phyloP scores from a whole-genome alignment of 2,329 filamentous ascomycete genomes.

The Proliferodiscus dingleyae region DNA sequence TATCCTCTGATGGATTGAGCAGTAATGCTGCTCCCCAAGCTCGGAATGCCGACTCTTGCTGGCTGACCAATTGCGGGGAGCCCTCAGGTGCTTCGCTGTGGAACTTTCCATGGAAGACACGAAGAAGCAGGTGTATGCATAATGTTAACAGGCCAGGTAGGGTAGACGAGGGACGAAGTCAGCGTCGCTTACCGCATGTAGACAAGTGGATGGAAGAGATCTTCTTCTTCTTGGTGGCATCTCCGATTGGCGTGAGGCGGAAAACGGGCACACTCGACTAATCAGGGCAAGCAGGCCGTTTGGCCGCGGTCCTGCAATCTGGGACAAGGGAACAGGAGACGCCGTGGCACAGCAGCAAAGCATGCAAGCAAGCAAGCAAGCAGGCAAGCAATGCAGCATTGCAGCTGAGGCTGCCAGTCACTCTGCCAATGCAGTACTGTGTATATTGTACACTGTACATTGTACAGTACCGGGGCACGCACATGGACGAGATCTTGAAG shows the following conservation, averaged over 20 bases:
- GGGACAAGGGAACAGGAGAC: no score
- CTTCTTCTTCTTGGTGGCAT: neutral
- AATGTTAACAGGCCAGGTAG: no score
- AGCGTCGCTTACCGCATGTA: neutral
- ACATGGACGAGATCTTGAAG: no score
- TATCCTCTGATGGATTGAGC: no score
- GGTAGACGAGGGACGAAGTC: neutral
- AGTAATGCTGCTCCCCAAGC: no score
- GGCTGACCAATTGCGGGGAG: slow-evolving; percentile 8
- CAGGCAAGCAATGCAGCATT: neutral
- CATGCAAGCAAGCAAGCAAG: neutral
- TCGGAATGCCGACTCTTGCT: neutral
- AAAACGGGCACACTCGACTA: neutral
- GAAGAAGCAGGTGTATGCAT: slow-evolving; percentile 15
- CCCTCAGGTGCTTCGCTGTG: slow-evolving; percentile 4
- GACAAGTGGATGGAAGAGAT: neutral
- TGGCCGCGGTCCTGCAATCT: no score
- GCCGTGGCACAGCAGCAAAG: no score
- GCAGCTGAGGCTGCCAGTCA: no score
- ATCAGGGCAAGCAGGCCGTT: neutral
- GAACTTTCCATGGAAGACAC: slow-evolving; percentile 15
- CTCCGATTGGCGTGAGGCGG: neutral
- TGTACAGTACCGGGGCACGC: no score
- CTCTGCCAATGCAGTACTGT: no score
- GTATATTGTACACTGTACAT: no score